Evolutionary conservation across 306 rosid genomes (phyloP).

Genomic region (Malus sieversii): DNA sequence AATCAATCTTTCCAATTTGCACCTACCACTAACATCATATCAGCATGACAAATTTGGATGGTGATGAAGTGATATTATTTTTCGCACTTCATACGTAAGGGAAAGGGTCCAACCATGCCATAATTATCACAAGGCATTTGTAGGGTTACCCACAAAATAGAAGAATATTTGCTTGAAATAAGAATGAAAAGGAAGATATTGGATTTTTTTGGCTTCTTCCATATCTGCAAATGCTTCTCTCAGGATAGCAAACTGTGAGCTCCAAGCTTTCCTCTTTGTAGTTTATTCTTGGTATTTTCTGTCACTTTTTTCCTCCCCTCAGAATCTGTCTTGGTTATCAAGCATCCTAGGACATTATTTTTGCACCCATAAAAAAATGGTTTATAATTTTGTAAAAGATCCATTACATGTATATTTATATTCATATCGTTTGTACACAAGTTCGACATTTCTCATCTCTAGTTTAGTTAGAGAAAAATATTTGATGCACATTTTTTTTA

Average conservation of each 20-base stretch:
- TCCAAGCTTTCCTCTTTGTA: conserved; percentile 23
- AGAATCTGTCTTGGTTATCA: conserved; percentile 34
- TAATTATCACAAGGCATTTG: conserved; percentile 19
- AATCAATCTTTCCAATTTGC: conserved; percentile 13
- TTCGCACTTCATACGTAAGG: conserved; percentile 21
- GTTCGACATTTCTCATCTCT: neutral
- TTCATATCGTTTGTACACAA: neutral
- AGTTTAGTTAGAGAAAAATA: neutral
- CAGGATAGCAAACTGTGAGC: conserved; percentile 12
- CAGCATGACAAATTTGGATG: conserved; percentile 24
- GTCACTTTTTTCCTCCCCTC: conserved; percentile 13
- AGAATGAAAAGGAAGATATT: conserved; percentile 40
- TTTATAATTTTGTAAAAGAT: neutral
- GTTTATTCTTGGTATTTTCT: conserved; percentile 24
- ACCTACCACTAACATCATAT: conserved; percentile 25
- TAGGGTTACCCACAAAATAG: conserved; percentile 31
- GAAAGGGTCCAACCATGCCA: conserved; percentile 31
- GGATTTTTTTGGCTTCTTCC: conserved; percentile 40
- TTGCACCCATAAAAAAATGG: neutral
- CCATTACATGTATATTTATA: neutral
- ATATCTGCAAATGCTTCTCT: conserved; percentile 31
- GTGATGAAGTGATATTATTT: conserved; percentile 16
- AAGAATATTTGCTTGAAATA: conserved; percentile 26
- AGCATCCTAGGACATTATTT: conserved; percentile 55
- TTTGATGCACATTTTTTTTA: no score